These are phyloP conservation scores for Aspergillus terreus DNA, from an alignment of 2,329 filamentous ascomycete species.

Conservation along the genomic window DNA sequence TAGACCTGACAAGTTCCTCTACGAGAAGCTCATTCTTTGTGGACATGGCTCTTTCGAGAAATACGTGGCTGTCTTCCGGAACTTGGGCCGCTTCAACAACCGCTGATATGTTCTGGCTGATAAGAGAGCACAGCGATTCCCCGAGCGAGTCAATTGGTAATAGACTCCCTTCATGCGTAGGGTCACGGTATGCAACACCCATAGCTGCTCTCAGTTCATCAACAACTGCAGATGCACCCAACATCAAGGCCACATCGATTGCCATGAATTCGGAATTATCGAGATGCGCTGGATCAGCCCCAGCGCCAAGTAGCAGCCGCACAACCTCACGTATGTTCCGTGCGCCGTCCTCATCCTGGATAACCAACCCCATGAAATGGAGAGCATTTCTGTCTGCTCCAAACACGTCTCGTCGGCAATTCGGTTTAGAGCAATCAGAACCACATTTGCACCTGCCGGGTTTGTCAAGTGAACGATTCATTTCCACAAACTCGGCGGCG, in stretches of 20 bases:
- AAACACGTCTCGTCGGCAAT: too few relatives aligned
- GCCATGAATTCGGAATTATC: background rate
- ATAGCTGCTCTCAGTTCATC: background rate
- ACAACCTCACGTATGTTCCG: constrained; percentile 4
- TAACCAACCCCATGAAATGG: background rate
- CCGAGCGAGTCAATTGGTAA: background rate
- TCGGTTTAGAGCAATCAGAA: too few relatives aligned
- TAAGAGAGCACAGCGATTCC: background rate
- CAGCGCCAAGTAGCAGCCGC: constrained; percentile 6
- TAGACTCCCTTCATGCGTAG: too few relatives aligned
- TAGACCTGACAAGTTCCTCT: background rate
- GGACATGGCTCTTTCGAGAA: too few relatives aligned
- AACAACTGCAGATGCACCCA: background rate
- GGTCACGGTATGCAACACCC: background rate
- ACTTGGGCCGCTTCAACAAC: too few relatives aligned
- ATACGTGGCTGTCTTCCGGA: too few relatives aligned
- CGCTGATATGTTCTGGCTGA: too few relatives aligned
- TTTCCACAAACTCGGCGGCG: background rate
- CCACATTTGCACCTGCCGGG: background rate
- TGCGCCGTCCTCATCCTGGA: background rate
- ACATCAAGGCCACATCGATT: background rate
- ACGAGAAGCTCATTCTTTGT: too few relatives aligned
- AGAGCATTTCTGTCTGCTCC: too few relatives aligned
- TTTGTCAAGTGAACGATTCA: background rate
- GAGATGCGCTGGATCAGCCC: background rate